Conservation (phyloP, 768 basidiomycete species). For the Coprinopsis marcescibilis region DNA sequence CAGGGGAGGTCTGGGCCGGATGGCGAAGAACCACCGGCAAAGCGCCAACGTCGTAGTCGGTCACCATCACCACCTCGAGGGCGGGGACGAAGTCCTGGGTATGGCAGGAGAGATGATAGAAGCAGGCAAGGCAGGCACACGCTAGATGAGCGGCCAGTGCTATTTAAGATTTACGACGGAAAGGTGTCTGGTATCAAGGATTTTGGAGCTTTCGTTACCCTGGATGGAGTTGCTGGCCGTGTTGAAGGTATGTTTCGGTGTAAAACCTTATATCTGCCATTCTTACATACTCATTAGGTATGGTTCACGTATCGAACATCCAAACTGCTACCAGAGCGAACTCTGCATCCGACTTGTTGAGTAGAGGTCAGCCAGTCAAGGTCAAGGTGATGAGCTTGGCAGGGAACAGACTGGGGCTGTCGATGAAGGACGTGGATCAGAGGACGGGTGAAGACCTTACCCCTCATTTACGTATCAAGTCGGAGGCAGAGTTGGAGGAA, state of each 20-base stretch:
- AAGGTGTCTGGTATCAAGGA: constrained; percentile 84
- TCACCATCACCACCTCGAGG: constrained; percentile 60
- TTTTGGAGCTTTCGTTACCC: constrained; percentile 89
- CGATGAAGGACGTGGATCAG: constrained; percentile 99
- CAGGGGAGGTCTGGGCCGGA: constrained; percentile 30
- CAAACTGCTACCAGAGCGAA: constrained; percentile 81
- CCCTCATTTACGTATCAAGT: constrained; percentile 91
- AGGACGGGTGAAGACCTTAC: constrained; percentile 83
- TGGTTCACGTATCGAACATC: constrained; percentile 95
- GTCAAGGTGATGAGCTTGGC: constrained; percentile 96
- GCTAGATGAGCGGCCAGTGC: constrained; percentile 76
- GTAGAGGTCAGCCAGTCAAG: constrained; percentile 80
- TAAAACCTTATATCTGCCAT: constrained; percentile 12
- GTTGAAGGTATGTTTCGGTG: constrained; percentile 64
- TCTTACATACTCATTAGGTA: too few species aligned
- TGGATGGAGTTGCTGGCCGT: constrained; percentile 83
- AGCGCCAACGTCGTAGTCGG: constrained; percentile 57
- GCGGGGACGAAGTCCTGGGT: constrained; percentile 32
- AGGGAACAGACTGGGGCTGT: constrained; percentile 74
- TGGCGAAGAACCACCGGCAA: constrained; percentile 41
- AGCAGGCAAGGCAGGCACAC: constrained; percentile 23
- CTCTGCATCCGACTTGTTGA: constrained; percentile 81
- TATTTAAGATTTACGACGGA: constrained; percentile 94
- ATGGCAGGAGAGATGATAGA: constrained; percentile 27
- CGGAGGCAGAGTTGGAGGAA: constrained; percentile 89